A percentile compares a stretch with the other conserved stretches of the same genome.
Evolutionary conservation across 805 yeast species (phyloP).

Genomic region (Pichia kluyveri): DNA sequence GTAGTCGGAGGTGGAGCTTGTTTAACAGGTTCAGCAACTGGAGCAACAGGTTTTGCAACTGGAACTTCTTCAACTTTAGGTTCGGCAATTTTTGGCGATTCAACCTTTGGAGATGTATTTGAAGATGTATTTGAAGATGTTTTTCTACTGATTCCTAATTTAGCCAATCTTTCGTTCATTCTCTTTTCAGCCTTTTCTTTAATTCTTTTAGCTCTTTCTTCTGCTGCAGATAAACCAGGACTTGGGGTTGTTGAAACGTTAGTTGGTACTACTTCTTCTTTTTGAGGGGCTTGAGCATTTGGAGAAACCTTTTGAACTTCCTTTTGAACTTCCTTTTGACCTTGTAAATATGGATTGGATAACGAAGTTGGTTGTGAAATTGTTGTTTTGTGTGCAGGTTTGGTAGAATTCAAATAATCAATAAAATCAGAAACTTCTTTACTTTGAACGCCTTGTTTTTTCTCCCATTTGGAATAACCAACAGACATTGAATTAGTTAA

Average conservation of each 20-base stretch:
- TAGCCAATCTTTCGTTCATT: constrained; percentile 81
- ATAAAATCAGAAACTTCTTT: constrained; percentile 54
- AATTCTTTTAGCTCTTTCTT: constrained; percentile 68
- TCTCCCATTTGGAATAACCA: constrained; percentile 68
- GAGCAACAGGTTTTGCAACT: not conserved
- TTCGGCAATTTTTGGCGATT: not conserved
- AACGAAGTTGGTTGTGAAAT: not conserved
- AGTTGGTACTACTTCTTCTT: not conserved
- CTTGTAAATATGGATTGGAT: constrained; percentile 3
- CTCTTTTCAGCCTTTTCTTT: constrained; percentile 75
- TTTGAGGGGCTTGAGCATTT: not conserved
- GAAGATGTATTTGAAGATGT: constrained; percentile 2
- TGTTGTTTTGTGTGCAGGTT: constrained; percentile 13
- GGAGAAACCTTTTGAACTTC: not conserved
- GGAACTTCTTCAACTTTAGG: not conserved
- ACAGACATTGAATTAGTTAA: constrained; percentile 28
- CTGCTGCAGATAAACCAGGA: constrained; percentile 30
- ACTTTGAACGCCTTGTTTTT: constrained; percentile 69
- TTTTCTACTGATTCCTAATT: constrained; percentile 46
- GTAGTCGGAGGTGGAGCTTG: constrained; percentile 14
- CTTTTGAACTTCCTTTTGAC: not conserved
- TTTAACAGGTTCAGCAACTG: not conserved
- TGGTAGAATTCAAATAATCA: constrained; percentile 36
- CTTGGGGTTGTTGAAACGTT: not conserved
- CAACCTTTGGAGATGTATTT: constrained; percentile 11